Base-by-base conservation (phyloP, 768 basidiomycete genomes). In the Leucogyrophana mollusca region DNA sequence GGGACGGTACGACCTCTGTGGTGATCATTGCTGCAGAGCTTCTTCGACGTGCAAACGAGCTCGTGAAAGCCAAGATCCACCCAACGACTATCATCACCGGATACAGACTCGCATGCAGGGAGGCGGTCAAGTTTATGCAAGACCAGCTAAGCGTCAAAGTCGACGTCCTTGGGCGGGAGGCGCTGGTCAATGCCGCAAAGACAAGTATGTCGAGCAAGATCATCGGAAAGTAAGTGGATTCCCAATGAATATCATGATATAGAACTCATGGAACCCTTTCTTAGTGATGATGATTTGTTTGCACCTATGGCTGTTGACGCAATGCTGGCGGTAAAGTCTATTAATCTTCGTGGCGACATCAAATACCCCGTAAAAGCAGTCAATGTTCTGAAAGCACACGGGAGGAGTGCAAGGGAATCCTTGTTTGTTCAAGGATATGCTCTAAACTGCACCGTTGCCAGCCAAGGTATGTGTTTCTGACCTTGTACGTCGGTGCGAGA, bases 331-430 rank as follows among this genome's bases (percentile, higher is more conserved):
- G 96, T 99, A 45, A 94, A 86, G 73, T 94, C 93, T 5, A 83
- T 91, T 58, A 98, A 98, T 65, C 71, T 85, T 53, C 82, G 93
- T 43, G 96, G 96, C 23, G 96, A 99, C 64, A 86, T 89, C 62
- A 98, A 97, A 68, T 99, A 98, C 69, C 96, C 96, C 4, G 96
- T 99, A 51, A 98, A 99, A 70, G 96, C 96, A 4, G 96, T 99
- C 53, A 99, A 99, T 61, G 83, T 98, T 22, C 76, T 99, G 56
- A 99, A 99, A 69, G 96, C 96, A 2, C 96, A 99, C 57, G 96
- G 96, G 44, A 85, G 83, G 70, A 94, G 92, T 64, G 91, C 96
- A 18, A 79, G 94, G 54, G 96, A 99, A 66, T 97, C 94, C 34
- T 60, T 96, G 50, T 94, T 88, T 63, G 89, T 99, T 39, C 89